Percentiles rank a stretch among this genome's conserved stretches.
Evolutionary conservation across 768 basidiomycete species (phyloP).

Genomic region (Mycena crocata): DNA sequence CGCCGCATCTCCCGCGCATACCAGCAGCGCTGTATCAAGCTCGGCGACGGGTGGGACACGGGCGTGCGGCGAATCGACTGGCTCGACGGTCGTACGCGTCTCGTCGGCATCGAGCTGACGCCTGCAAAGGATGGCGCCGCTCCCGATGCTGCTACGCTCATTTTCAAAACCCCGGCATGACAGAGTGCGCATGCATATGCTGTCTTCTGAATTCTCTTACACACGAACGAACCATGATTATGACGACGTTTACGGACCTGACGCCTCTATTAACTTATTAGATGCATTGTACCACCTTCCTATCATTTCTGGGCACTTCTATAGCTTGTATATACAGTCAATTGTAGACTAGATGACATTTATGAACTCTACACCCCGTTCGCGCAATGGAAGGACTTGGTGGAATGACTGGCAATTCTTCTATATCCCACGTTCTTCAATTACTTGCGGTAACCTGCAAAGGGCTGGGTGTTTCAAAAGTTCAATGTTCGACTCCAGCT

Average conservation of each 20-base stretch:
- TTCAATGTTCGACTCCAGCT: no score
- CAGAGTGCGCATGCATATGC: background rate
- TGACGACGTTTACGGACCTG: constrained; percentile 11
- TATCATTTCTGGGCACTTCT: background rate
- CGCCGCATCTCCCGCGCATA: constrained; percentile 71
- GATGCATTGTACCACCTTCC: background rate
- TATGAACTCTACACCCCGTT: no score
- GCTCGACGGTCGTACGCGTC: constrained; percentile 68
- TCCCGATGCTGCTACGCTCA: background rate
- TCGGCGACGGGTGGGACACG: constrained; percentile 75
- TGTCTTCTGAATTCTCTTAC: background rate
- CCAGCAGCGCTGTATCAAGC: constrained; percentile 67
- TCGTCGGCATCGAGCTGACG: constrained; percentile 73
- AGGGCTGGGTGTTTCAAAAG: no score
- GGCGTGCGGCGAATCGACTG: constrained; percentile 79
- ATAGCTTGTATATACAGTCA: constrained; percentile 4
- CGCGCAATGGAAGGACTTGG: no score
- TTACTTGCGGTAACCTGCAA: no score
- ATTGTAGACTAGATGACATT: constrained; percentile 21
- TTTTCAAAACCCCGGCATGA: constrained; percentile 29
- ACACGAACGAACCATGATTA: constrained; percentile 8
- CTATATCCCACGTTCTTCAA: no score
- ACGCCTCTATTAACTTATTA: constrained; percentile 11
- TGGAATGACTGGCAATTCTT: no score
- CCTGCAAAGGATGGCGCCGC: constrained; percentile 1